phyloP scores from a whole-genome alignment of 2,329 filamentous ascomycete species.

The Aspergillus quadricinctus region DNA sequence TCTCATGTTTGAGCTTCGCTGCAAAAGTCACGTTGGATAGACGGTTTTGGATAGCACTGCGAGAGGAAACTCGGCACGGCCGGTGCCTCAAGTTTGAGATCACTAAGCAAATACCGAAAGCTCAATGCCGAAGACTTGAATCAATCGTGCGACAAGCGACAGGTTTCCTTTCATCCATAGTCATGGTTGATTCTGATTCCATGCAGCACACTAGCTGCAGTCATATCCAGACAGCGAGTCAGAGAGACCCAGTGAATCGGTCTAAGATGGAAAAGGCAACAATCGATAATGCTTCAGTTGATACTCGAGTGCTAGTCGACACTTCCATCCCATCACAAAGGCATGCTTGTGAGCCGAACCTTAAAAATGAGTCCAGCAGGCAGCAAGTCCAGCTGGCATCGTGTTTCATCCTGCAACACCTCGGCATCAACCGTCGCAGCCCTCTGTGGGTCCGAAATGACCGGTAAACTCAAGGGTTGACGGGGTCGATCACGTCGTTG shows the following conservation, averaged over 20 bases:
- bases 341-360: not conserved
- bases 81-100: not conserved
- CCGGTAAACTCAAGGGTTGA: not conserved
- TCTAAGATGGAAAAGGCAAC: too few species aligned
- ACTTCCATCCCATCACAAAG: not conserved
- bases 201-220: not conserved
- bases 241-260: too few species aligned
- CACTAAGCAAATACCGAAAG: not conserved
- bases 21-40: not conserved
- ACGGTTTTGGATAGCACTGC: not conserved
- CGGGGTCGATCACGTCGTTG: not conserved
- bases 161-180: too few species aligned
- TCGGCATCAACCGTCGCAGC: not conserved
- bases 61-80: not conserved
- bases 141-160: not conserved
- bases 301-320: not conserved
- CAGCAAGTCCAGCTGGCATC: too few species aligned
- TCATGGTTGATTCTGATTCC: too few species aligned
- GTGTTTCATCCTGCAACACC: not conserved
- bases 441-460: not conserved
- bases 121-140: not conserved
- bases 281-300: too few species aligned
- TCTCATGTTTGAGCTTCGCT: not conserved
- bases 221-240: not conserved
- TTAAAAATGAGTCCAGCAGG: not conserved